Conservation (phyloP, 441 rosid genomes). For the Mallotus japonicus region DNA sequence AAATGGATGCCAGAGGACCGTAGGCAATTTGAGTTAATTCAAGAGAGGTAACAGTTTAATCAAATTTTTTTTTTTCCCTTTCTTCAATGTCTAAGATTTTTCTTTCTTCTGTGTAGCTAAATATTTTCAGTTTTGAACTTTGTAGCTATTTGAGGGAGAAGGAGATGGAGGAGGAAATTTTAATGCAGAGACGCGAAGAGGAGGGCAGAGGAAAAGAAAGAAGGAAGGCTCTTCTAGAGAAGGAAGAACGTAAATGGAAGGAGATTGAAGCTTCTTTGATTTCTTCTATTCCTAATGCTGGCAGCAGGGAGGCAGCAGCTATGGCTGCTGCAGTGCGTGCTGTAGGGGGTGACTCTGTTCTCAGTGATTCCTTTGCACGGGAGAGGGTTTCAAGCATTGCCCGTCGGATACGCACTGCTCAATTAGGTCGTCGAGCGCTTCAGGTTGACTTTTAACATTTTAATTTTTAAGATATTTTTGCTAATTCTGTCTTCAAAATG, state of each 20-base stretch:
- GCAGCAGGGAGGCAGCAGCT: slow-evolving; percentile 99
- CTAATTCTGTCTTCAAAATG: background rate
- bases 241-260: slow-evolving; percentile 99
- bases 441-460: slow-evolving; percentile 48
- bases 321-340: slow-evolving; percentile 99
- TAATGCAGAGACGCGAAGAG: slow-evolving; percentile 99
- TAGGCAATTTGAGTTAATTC: slow-evolving; percentile 96
- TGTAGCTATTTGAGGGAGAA: slow-evolving; percentile 94
- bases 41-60: slow-evolving; percentile 70
- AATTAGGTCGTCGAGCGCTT: slow-evolving; percentile 88
- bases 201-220: slow-evolving; percentile 99
- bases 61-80: slow-evolving; percentile 17
- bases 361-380: slow-evolving; percentile 98
- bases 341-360: slow-evolving; percentile 99
- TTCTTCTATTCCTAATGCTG: slow-evolving; percentile 99
- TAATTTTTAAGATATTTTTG: background rate
- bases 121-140: slow-evolving; percentile 14
- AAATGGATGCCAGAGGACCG: slow-evolving; percentile 99
- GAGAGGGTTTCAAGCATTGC: slow-evolving; percentile 99
- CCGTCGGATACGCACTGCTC: slow-evolving; percentile 87
- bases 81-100: slow-evolving; percentile 14
- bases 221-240: slow-evolving; percentile 97
- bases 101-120: slow-evolving; percentile 11
- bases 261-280: slow-evolving; percentile 99
- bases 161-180: slow-evolving; percentile 99